A percentile compares a stretch with the other conserved stretches of the same genome.
phyloP scores from a whole-genome alignment of 129 eudicot species.

The Flaveria brownii region DNA sequence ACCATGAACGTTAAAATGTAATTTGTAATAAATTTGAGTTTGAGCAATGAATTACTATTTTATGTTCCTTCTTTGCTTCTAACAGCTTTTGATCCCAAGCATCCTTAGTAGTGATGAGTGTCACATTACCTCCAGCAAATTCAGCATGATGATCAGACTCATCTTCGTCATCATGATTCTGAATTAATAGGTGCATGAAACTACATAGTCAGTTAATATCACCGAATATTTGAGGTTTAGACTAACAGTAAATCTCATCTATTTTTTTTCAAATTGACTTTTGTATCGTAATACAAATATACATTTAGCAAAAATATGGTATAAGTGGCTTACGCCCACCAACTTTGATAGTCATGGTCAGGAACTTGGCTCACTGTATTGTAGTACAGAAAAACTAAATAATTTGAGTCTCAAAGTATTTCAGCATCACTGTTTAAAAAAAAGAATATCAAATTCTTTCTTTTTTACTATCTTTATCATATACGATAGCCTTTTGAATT shows the following conservation, averaged over 20 bases:
- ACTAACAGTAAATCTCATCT: too few relatives aligned
- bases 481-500: not conserved
- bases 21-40: not conserved
- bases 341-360: slow-evolving; percentile 12
- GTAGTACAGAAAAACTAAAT: not conserved
- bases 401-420: not conserved
- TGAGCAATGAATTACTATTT: slow-evolving; percentile 29
- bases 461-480: not conserved
- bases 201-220: slow-evolving; percentile 7
- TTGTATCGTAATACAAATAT: too few relatives aligned
- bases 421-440: not conserved
- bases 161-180: too few relatives aligned
- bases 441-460: not conserved
- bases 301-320: too few relatives aligned
- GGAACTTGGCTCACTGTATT: not conserved
- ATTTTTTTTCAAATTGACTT: too few relatives aligned
- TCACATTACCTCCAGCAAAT: slow-evolving; percentile 40
- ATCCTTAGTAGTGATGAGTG: slow-evolving; percentile 38
- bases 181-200: too few relatives aligned
- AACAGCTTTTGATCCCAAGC: slow-evolving; percentile 42
- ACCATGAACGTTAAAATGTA: too few relatives aligned
- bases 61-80: slow-evolving; percentile 34
- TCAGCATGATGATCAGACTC: not conserved
- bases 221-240: not conserved
- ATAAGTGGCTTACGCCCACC: not conserved